These are phyloP conservation scores for Chaetomium fimeti DNA, from an alignment of 495 filamentous ascomycete genomes.

Conservation along the genomic window DNA sequence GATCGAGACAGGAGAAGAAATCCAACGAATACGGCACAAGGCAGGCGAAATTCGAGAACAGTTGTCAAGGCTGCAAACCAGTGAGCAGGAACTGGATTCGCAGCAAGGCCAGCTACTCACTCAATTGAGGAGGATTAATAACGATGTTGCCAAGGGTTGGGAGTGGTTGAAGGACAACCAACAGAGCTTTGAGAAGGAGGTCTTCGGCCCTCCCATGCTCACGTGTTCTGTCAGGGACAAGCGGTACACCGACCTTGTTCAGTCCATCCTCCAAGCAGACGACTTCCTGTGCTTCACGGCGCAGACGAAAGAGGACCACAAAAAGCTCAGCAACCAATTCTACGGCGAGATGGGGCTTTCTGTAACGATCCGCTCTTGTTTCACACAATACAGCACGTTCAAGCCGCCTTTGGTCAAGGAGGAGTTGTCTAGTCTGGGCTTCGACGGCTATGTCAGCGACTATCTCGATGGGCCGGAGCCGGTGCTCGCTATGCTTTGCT, in stretches of 20 bases:
- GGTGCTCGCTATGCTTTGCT: constrained; percentile 83
- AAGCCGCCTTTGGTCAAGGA: constrained; percentile 54
- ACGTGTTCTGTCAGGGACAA: constrained; percentile 78
- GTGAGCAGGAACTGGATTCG: constrained; percentile 65
- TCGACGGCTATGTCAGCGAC: constrained; percentile 77
- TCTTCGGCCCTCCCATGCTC: constrained; percentile 83
- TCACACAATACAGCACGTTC: constrained; percentile 50
- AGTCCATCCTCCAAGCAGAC: constrained; percentile 60
- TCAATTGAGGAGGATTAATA: constrained; percentile 56
- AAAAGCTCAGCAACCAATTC: constrained; percentile 60
- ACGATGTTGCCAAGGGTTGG: constrained; percentile 68
- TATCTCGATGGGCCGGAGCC: constrained; percentile 77
- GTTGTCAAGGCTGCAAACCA: constrained; percentile 39
- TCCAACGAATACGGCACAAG: constrained; percentile 28
- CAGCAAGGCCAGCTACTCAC: constrained; percentile 70
- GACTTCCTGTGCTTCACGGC: constrained; percentile 74
- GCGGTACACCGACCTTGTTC: constrained; percentile 69
- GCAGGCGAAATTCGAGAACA: constrained; percentile 29
- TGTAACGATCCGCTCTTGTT: constrained; percentile 61
- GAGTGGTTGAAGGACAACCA: constrained; percentile 75
- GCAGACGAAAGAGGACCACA: constrained; percentile 70
- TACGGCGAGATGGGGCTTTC: constrained; percentile 56
- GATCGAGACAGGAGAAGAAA: constrained; percentile 37
- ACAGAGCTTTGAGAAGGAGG: constrained; percentile 69
- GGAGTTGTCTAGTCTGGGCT: constrained; percentile 58